Conservation (phyloP, 139 green algal species). For the Zygnema circumcarinatum region DNA sequence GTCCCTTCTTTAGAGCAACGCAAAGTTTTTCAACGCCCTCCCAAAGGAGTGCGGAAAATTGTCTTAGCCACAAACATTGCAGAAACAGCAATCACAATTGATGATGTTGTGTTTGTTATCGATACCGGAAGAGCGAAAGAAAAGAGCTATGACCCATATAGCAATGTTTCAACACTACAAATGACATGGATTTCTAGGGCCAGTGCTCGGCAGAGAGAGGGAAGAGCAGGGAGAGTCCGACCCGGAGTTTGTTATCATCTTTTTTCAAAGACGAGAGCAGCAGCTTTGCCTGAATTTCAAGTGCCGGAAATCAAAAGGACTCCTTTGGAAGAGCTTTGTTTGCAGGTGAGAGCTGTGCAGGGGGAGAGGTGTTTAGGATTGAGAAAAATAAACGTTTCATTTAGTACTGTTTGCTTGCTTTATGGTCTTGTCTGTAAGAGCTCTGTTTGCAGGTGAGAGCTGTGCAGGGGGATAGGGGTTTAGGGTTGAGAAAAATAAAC, state of each 20-base stretch:
- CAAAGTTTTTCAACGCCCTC: conserved; percentile 69
- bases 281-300: conserved; percentile 73
- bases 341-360: conserved; percentile 61
- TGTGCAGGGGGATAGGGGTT: not conserved
- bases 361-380: not conserved
- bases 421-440: conserved; percentile 66
- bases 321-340: conserved; percentile 68
- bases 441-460: conserved; percentile 65
- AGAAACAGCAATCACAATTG: conserved; percentile 84
- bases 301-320: conserved; percentile 69
- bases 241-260: conserved; percentile 80
- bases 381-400: not conserved
- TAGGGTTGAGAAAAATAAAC: not conserved
- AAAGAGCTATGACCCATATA: conserved; percentile 86
- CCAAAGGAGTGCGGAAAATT: conserved; percentile 54
- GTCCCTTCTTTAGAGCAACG: conserved; percentile 73
- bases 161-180: conserved; percentile 77
- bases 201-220: conserved; percentile 75
- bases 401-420: no score
- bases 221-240: conserved; percentile 79
- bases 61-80: conserved; percentile 88
- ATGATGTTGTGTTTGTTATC: conserved; percentile 84
- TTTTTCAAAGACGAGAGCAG: conserved; percentile 72
- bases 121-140: conserved; percentile 81
- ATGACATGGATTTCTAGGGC: conserved; percentile 66